Percentiles rank a stretch among this genome's conserved stretches.
phyloP scores from a whole-genome alignment of 2,329 filamentous ascomycete genomes.

The Penicillium sp. region DNA sequence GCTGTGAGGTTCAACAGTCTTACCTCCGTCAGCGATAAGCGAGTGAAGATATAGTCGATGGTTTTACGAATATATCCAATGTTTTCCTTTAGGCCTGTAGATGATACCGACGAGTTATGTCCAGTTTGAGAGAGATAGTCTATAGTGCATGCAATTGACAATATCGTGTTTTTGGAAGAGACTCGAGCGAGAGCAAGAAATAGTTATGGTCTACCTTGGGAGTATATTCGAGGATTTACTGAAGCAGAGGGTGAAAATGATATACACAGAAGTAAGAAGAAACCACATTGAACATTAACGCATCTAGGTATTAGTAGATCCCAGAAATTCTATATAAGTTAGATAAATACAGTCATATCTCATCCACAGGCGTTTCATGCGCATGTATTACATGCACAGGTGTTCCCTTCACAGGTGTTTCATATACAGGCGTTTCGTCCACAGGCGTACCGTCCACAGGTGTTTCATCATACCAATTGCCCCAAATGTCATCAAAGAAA shows the following conservation, averaged over 20 bases:
- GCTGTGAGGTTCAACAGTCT: constrained; percentile 19
- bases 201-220: background rate
- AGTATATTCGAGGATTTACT: background rate
- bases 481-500: constrained; percentile 1
- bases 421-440: background rate
- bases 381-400: background rate
- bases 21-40: no score
- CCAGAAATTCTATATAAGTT: background rate
- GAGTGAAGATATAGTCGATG: background rate
- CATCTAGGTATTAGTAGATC: background rate
- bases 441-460: background rate
- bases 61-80: background rate
- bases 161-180: background rate
- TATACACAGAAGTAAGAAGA: background rate
- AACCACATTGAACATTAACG: background rate
- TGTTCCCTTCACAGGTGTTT: background rate
- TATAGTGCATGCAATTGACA: background rate
- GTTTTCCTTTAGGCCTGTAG: constrained; percentile 1
- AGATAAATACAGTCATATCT: constrained; percentile 1
- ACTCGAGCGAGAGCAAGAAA: background rate
- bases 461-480: constrained; percentile 5
- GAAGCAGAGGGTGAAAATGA: background rate
- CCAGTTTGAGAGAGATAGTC: background rate
- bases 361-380: background rate
- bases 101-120: background rate